Evolutionary conservation across 2,329 filamentous ascomycete species (phyloP).

Genomic region (Fonsecaea monophora): DNA sequence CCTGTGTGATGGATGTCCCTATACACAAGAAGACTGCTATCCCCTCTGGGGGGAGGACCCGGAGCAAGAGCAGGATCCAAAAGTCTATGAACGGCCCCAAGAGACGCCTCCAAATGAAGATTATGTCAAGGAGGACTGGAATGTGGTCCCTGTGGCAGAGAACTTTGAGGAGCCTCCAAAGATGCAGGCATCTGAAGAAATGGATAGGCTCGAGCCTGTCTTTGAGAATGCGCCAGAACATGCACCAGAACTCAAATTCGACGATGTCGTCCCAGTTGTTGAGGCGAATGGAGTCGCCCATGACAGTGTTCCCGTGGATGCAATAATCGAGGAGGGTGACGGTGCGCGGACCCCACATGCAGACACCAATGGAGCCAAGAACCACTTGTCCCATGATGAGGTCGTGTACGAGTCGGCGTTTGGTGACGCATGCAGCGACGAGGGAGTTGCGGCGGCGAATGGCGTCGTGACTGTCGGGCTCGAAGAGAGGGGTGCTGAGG

Average conservation of each 20-base stretch:
- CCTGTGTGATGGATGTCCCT: slow-evolving; percentile 33
- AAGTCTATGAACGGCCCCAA: background rate
- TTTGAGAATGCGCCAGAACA: background rate
- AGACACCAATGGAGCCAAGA: background rate
- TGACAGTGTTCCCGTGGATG: background rate
- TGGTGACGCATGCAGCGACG: slow-evolving; percentile 1
- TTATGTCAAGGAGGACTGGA: background rate
- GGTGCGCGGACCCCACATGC: slow-evolving; percentile 10
- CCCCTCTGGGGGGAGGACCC: slow-evolving; percentile 23
- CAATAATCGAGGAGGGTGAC: background rate
- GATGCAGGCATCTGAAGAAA: background rate
- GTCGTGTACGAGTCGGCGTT: background rate
- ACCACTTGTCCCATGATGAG: background rate
- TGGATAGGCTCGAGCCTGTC: background rate
- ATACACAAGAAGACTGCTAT: slow-evolving; percentile 34
- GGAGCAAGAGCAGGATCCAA: background rate
- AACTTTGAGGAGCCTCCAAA: background rate
- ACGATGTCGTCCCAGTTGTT: background rate
- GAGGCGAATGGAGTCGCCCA: background rate
- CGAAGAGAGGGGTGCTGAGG: slow-evolving; percentile 2
- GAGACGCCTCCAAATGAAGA: background rate
- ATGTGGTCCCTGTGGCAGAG: background rate
- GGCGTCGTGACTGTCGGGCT: background rate
- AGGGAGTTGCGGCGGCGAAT: background rate
- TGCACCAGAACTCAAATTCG: background rate